Percentiles rank a stretch among this genome's conserved stretches.
Evolutionary conservation across 2,329 filamentous ascomycete genomes (phyloP).

Genomic region (Neofusicoccum parvum): DNA sequence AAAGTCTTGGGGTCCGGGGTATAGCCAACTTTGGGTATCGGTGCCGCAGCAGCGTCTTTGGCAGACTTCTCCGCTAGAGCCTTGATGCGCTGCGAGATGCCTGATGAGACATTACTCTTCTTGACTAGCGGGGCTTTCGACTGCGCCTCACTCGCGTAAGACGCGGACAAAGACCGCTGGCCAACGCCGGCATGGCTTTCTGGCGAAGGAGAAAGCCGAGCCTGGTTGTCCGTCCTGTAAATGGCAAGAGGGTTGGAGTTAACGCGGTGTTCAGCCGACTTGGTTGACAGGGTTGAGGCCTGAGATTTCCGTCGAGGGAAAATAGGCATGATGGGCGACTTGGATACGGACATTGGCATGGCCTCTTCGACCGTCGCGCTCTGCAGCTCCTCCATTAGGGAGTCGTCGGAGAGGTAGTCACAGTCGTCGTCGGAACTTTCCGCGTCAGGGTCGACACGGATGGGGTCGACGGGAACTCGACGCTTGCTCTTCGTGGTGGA

Average conservation of each 20-base stretch:
- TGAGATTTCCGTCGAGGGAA: constrained; percentile 45
- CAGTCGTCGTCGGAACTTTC: constrained; percentile 31
- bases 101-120: constrained; percentile 82
- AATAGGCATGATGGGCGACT: constrained; percentile 76
- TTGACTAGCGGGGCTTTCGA: constrained; percentile 53
- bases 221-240: constrained; percentile 25
- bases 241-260: constrained; percentile 20
- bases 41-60: constrained; percentile 44
- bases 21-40: constrained; percentile 21
- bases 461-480: constrained; percentile 19
- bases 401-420: constrained; percentile 71
- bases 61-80: constrained; percentile 76
- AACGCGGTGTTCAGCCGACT: constrained; percentile 34
- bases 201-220: constrained; percentile 34
- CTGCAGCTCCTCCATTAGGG: constrained; percentile 81
- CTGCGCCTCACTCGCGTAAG: constrained; percentile 22
- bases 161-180: constrained; percentile 30
- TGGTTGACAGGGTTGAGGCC: constrained; percentile 27
- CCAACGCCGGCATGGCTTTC: constrained; percentile 26
- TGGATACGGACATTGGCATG: constrained; percentile 75
- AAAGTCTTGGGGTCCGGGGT: constrained; percentile 33
- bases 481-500: constrained; percentile 19
- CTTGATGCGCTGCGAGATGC: constrained; percentile 93
- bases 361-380: constrained; percentile 81
- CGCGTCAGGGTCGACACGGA: constrained; percentile 15